Percentiles rank a stretch among this genome's conserved stretches.
These are phyloP conservation scores for Sarocladium brachiariae DNA, from an alignment of 2,329 filamentous ascomycete species.

Conservation along the genomic window DNA sequence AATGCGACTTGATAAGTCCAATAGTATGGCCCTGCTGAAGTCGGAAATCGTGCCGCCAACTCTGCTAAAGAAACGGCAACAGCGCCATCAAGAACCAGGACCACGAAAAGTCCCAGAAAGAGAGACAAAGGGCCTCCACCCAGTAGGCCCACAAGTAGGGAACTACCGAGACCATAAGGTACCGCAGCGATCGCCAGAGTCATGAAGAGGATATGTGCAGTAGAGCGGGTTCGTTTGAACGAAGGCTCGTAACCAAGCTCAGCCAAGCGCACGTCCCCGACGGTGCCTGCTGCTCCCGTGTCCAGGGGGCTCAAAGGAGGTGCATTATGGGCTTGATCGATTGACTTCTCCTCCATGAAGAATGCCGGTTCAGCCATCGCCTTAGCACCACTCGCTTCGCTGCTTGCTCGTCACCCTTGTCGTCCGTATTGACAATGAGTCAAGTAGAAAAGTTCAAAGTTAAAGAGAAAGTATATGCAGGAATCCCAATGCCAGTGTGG, in stretches of 20 bases:
- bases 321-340: too few species aligned
- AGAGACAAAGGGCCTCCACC: neutral
- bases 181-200: neutral
- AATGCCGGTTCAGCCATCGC: too few species aligned
- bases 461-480: too few species aligned
- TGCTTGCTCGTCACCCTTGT: too few species aligned
- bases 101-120: slow-evolving; percentile 13
- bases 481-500: too few species aligned
- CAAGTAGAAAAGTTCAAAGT: too few species aligned
- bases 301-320: too few species aligned
- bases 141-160: neutral
- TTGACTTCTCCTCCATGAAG: too few species aligned
- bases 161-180: neutral
- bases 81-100: slow-evolving; percentile 10
- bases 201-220: neutral
- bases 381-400: too few species aligned
- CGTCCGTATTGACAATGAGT: too few species aligned
- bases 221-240: neutral
- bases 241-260: neutral
- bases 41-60: slow-evolving; percentile 12
- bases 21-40: slow-evolving; percentile 13
- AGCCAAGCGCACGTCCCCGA: neutral
- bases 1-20: slow-evolving; percentile 18
- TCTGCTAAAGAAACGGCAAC: slow-evolving; percentile 11
- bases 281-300: too few species aligned